Evolutionary conservation across 78 protist species (phyloP).

Genomic region (Dictyostelium citrinum): DNA sequence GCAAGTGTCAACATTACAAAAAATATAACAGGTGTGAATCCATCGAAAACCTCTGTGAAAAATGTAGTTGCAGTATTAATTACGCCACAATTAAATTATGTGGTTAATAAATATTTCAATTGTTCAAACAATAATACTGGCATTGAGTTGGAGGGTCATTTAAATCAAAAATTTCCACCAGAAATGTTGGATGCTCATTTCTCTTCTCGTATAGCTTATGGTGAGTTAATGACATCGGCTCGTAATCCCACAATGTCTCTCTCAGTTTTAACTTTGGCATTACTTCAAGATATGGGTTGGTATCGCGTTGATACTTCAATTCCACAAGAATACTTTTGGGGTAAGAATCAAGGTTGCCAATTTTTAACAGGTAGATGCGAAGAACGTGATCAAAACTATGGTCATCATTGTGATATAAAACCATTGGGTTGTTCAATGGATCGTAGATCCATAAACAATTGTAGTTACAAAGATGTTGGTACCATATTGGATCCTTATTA

Average conservation of each 20-base stretch:
- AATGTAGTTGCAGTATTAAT: not conserved
- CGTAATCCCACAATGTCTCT: not conserved
- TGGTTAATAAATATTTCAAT: not conserved
- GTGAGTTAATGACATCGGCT: not conserved
- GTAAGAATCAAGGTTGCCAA: not conserved
- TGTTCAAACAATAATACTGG: not conserved
- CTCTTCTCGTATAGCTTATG: not conserved
- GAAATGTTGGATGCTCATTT: not conserved
- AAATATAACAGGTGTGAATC: not conserved
- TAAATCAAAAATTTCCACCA: not conserved
- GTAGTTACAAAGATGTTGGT: not conserved
- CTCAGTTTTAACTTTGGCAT: not conserved
- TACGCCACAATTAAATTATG: not conserved
- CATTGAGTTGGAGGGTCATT: slow-evolving; percentile 1
- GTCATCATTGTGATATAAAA: not conserved
- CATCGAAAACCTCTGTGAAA: not conserved
- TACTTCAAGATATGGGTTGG: slow-evolving; percentile 35
- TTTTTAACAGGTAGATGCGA: slow-evolving; percentile 1
- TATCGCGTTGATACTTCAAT: not conserved
- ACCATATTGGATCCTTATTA: not conserved
- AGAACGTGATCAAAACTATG: not conserved
- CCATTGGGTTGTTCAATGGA: slow-evolving; percentile 12
- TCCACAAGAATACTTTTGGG: slow-evolving; percentile 15
- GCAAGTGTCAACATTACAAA: not conserved
- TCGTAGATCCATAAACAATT: not conserved